phyloP scores from a whole-genome alignment of 73 alveolate genomes.

The Paramecium caudatum region DNA sequence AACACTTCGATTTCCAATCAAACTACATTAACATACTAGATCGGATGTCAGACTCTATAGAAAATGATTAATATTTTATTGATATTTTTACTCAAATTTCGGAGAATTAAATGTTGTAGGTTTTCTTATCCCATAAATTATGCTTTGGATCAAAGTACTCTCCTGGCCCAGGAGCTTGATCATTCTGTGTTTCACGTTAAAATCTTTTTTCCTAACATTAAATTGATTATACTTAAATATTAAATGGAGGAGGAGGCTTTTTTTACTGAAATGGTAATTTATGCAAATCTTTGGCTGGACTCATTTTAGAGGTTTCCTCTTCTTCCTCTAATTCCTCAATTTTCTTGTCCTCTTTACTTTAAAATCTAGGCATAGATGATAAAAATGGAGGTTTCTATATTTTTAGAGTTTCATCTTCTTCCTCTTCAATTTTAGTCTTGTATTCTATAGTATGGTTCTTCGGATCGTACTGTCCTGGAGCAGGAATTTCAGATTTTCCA shows the following conservation, averaged over 20 bases:
- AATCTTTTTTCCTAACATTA: conserved; percentile 71
- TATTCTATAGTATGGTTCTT: conserved; percentile 39
- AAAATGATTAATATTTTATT: conserved; percentile 39
- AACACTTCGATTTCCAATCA: neutral
- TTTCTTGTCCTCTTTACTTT: neutral
- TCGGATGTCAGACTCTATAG: conserved; percentile 15
- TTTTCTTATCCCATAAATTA: conserved; percentile 70
- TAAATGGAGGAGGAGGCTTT: conserved; percentile 32
- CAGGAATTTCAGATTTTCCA: neutral
- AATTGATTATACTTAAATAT: neutral
- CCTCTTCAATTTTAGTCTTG: neutral
- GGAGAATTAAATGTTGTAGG: conserved; percentile 66
- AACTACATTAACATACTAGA: conserved; percentile 22
- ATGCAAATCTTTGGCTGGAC: neutral
- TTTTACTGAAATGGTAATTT: neutral
- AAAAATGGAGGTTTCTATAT: conserved; percentile 65
- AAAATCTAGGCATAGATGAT: conserved; percentile 63
- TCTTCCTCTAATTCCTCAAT: conserved; percentile 16
- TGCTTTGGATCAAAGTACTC: conserved; percentile 60
- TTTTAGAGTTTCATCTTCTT: neutral
- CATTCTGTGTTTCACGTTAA: conserved; percentile 31
- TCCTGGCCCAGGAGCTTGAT: conserved; percentile 73
- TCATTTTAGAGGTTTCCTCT: neutral
- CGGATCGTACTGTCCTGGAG: conserved; percentile 38
- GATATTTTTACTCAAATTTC: conserved; percentile 61